Evolutionary conservation across 768 basidiomycete genomes (phyloP).

Genomic region (Neoboletus brunneissimus): DNA sequence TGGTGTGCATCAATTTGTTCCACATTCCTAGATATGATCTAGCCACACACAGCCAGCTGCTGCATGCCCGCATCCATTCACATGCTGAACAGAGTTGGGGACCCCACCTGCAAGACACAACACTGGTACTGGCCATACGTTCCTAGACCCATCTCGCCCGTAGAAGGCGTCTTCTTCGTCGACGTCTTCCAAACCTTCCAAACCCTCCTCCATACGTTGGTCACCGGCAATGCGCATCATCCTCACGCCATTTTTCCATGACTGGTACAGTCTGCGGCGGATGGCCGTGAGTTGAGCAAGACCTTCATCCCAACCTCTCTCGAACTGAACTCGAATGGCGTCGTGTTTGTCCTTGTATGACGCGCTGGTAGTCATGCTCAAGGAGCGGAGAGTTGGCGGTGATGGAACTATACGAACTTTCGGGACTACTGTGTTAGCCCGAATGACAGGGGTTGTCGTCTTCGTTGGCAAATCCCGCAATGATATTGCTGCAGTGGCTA

Average conservation of each 20-base stretch:
- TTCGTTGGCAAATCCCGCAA: constrained; percentile 38
- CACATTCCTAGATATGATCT: constrained; percentile 29
- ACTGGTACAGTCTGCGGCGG: constrained; percentile 43
- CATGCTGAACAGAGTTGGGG: constrained; percentile 27
- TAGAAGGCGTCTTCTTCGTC: constrained; percentile 30
- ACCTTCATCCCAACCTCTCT: constrained; percentile 62
- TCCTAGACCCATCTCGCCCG: constrained; percentile 6
- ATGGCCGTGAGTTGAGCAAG: constrained; percentile 50
- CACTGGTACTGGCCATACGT: constrained; percentile 25
- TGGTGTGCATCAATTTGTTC: background rate
- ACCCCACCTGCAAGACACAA: constrained; percentile 40
- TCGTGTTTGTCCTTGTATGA: constrained; percentile 36
- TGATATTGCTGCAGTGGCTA: constrained; percentile 67
- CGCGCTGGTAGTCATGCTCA: constrained; percentile 42
- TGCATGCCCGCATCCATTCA: constrained; percentile 39
- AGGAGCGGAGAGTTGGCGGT: constrained; percentile 44
- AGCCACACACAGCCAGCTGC: constrained; percentile 33
- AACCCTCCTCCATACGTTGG: constrained; percentile 29
- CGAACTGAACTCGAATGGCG: constrained; percentile 50
- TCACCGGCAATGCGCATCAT: constrained; percentile 41
- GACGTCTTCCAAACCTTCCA: constrained; percentile 35
- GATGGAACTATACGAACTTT: constrained; percentile 60
- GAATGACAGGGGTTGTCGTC: constrained; percentile 12
- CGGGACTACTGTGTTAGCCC: constrained; percentile 16
- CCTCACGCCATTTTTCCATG: constrained; percentile 44